Evolutionary conservation across 495 filamentous ascomycete genomes (phyloP).

Genomic region (Xylaria sp.): DNA sequence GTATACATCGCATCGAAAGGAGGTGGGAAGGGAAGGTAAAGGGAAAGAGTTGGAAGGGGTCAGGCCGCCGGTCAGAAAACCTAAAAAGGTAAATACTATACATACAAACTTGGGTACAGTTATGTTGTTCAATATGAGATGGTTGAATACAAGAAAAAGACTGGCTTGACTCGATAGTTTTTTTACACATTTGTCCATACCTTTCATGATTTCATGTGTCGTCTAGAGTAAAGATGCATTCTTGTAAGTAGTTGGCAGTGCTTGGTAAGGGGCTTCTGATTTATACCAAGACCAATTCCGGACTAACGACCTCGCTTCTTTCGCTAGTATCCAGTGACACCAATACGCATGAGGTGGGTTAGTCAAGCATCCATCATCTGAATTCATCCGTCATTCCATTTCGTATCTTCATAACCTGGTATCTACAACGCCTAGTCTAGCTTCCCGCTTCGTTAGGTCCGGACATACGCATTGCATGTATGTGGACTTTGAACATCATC

Average conservation of each 20-base stretch:
- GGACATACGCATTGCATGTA: background rate
- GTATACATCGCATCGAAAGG: background rate
- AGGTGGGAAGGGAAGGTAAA: no score
- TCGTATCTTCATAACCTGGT: slow-evolving; percentile 8
- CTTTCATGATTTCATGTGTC: no score
- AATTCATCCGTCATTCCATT: background rate
- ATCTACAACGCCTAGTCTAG: background rate
- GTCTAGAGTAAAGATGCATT: no score
- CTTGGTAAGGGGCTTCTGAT: no score
- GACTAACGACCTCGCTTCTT: background rate
- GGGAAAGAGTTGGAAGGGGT: no score
- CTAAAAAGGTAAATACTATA: background rate
- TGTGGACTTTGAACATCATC: background rate
- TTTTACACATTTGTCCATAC: background rate
- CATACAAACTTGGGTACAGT: background rate
- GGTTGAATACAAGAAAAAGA: no score
- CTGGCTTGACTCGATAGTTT: no score
- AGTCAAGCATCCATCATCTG: background rate
- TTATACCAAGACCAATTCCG: background rate
- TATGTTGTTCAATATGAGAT: background rate
- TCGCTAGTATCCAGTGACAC: background rate
- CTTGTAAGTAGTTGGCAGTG: no score
- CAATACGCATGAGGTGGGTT: no score
- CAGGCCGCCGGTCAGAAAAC: no score
- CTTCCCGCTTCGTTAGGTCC: background rate